These are phyloP conservation scores for Trichophyton benhamiae DNA, from an alignment of 2,329 filamentous ascomycete genomes.

Conservation along the genomic window DNA sequence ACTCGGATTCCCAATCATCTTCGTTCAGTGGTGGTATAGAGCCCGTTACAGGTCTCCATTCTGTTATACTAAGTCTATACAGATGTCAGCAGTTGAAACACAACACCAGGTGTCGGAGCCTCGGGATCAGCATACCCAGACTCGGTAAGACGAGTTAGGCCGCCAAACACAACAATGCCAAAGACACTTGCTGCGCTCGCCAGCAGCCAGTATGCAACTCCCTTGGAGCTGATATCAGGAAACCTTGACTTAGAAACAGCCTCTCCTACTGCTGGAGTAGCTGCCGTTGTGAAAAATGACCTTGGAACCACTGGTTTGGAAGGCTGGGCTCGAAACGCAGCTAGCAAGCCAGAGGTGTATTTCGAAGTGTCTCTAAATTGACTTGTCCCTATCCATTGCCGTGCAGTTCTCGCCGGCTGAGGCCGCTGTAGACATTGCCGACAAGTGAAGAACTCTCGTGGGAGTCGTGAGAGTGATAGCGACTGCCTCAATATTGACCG, in stretches of 20 bases:
- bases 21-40: slow-evolving; percentile 68
- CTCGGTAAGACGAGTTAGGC: slow-evolving; percentile 84
- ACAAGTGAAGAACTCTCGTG: slow-evolving; percentile 31
- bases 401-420: slow-evolving; percentile 9
- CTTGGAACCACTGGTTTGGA: slow-evolving; percentile 1
- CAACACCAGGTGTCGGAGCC: neutral
- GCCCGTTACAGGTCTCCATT: slow-evolving; percentile 95
- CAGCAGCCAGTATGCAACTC: slow-evolving; percentile 82
- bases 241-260: slow-evolving; percentile 31
- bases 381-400: slow-evolving; percentile 21
- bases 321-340: slow-evolving; percentile 7
- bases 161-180: slow-evolving; percentile 91
- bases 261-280: slow-evolving; percentile 12
- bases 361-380: slow-evolving; percentile 19
- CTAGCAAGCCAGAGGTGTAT: slow-evolving; percentile 21
- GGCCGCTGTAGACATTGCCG: slow-evolving; percentile 29
- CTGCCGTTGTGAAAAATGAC: slow-evolving; percentile 7
- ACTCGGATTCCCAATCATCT: slow-evolving; percentile 83
- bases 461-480: slow-evolving; percentile 21
- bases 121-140: slow-evolving; percentile 55
- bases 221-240: slow-evolving; percentile 56
- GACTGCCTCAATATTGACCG: slow-evolving; percentile 20
- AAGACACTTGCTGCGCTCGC: slow-evolving; percentile 88
- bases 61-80: slow-evolving; percentile 80
- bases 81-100: slow-evolving; percentile 2